Percentiles rank a stretch among this genome's conserved stretches.
Evolutionary conservation across 208 protist species (phyloP).

Genomic region (Acanthamoeba royreba): DNA sequence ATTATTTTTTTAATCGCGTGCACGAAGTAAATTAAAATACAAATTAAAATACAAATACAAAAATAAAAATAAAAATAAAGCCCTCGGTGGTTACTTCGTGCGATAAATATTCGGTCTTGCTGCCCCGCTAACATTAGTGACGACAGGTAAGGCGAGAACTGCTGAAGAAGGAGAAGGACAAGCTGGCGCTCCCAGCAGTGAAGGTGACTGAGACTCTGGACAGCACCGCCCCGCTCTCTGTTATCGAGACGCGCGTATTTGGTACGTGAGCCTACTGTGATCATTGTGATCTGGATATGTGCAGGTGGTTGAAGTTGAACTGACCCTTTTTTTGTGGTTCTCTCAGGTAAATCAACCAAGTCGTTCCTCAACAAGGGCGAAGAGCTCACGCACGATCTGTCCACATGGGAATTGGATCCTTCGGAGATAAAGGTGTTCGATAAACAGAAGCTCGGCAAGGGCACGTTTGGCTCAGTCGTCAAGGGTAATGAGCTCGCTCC

Average conservation of each 20-base stretch:
- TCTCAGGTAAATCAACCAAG: neutral
- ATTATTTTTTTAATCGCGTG: no score
- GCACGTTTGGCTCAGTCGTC: neutral
- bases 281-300: neutral
- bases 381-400: constrained; percentile 8
- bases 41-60: no score
- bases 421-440: constrained; percentile 34
- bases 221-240: neutral
- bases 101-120: neutral
- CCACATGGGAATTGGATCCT: constrained; percentile 11
- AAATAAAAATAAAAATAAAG: neutral
- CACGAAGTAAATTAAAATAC: no score
- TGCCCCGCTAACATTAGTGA: no score
- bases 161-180: neutral
- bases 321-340: neutral
- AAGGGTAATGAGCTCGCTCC: neutral
- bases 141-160: neutral
- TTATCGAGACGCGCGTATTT: neutral
- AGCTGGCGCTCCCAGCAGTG: neutral
- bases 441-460: constrained; percentile 19
- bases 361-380: constrained; percentile 3
- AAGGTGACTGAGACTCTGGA: neutral
- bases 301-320: no score
- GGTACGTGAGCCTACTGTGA: neutral
- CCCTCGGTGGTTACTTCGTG: neutral